Evolutionary conservation across 2,329 filamentous ascomycete genomes (phyloP).

Genomic region (Fusarium sp.): DNA sequence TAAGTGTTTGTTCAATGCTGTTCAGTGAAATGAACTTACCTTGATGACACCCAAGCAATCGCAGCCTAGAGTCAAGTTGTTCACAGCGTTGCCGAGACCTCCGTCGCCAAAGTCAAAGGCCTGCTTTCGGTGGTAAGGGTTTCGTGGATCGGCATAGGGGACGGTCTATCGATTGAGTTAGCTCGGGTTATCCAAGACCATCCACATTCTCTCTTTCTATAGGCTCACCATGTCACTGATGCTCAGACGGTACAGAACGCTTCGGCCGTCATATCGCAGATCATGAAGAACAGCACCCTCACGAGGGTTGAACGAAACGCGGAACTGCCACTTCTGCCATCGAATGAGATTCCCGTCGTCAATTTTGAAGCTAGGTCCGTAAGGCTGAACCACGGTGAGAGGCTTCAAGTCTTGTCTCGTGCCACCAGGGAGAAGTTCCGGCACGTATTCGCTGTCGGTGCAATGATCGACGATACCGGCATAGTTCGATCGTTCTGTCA

Average conservation of each 20-base stretch:
- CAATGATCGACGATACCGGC: slow-evolving; percentile 47
- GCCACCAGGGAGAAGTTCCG: slow-evolving; percentile 55
- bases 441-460: slow-evolving; percentile 52
- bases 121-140: slow-evolving; percentile 73
- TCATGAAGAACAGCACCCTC: slow-evolving; percentile 79
- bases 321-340: slow-evolving; percentile 77
- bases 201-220: fast-evolving
- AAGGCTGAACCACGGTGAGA: slow-evolving; percentile 59
- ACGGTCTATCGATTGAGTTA: slow-evolving; percentile 52
- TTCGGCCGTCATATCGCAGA: slow-evolving; percentile 73
- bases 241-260: slow-evolving; percentile 74
- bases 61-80: slow-evolving; percentile 74
- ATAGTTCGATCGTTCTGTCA: slow-evolving; percentile 31
- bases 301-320: slow-evolving; percentile 76
- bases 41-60: slow-evolving; percentile 75
- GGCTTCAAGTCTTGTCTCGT: slow-evolving; percentile 68
- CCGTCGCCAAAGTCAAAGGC: slow-evolving; percentile 79
- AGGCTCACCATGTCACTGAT: slow-evolving; percentile 73
- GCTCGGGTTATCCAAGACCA: fast-evolving
- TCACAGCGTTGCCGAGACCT: slow-evolving; percentile 74
- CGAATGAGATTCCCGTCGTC: slow-evolving; percentile 53
- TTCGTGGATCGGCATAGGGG: slow-evolving; percentile 73
- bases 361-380: slow-evolving; percentile 57
- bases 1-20: neutral
- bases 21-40: slow-evolving; percentile 2